phyloP scores from a whole-genome alignment of 257 asterid genomes.

The Avicennia marina region DNA sequence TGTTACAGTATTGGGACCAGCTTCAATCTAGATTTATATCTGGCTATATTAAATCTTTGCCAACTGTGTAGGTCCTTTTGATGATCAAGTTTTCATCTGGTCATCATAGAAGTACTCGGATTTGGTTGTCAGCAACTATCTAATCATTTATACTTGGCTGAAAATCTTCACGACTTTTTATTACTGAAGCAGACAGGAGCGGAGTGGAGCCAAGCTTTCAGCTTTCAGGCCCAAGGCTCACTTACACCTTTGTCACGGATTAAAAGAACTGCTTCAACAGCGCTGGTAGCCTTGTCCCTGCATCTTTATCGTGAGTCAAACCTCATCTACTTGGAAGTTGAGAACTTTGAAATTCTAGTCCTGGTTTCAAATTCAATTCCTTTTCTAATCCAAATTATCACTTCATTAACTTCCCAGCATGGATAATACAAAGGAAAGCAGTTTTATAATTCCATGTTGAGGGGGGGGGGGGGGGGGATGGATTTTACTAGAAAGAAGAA shows the following conservation, averaged over 20 bases:
- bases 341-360: neutral
- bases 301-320: slow-evolving; percentile 3
- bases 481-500: too few relatives aligned
- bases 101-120: neutral
- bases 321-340: neutral
- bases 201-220: neutral
- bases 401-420: too few relatives aligned
- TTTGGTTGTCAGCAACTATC: neutral
- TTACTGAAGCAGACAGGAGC: slow-evolving; percentile 5
- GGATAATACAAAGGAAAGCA: neutral
- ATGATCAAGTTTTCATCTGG: neutral
- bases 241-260: neutral
- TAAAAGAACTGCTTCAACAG: neutral
- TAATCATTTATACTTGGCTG: neutral
- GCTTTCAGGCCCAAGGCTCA: neutral
- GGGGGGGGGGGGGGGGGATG: too few relatives aligned
- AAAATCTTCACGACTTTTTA: neutral
- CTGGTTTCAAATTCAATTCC: neutral
- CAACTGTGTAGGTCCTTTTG: neutral
- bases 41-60: neutral
- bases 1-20: neutral
- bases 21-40: neutral
- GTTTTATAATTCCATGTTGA: neutral
- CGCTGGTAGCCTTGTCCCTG: too few relatives aligned
- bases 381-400: too few relatives aligned